Percentiles rank a stretch among this genome's conserved stretches.
Evolutionary conservation across 2,329 filamentous ascomycete genomes (phyloP).

Genomic region (Aspergillus neotritici): DNA sequence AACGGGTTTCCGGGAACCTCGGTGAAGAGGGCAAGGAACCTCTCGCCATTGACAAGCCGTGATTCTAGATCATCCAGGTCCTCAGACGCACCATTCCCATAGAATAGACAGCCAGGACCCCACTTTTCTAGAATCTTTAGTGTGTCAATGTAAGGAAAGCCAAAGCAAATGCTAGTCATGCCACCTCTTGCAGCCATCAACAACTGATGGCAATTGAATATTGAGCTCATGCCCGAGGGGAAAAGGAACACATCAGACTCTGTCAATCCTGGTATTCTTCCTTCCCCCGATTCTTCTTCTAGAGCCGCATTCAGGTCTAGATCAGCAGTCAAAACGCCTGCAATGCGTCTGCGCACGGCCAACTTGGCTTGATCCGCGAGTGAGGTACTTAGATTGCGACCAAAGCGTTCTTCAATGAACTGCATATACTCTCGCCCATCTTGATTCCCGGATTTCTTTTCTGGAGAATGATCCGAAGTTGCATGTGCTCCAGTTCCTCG

Average conservation of each 20-base stretch:
- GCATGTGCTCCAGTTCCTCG: constrained; percentile 31
- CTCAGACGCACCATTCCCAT: constrained; percentile 68
- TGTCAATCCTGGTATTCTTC: constrained; percentile 53
- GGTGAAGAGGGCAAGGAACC: constrained; percentile 78
- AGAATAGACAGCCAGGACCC: constrained; percentile 81
- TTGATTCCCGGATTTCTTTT: constrained; percentile 19
- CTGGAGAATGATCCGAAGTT: constrained; percentile 28
- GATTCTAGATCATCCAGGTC: constrained; percentile 80
- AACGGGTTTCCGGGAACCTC: constrained; percentile 94
- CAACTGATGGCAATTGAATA: constrained; percentile 78
- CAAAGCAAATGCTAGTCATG: constrained; percentile 78
- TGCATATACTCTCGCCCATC: constrained; percentile 62
- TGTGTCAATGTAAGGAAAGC: constrained; percentile 97
- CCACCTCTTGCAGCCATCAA: constrained; percentile 60
- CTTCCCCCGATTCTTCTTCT: constrained; percentile 33
- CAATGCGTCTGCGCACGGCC: constrained; percentile 80
- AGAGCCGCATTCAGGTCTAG: constrained; percentile 59
- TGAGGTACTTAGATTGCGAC: constrained; percentile 76
- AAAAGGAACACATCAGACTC: constrained; percentile 87
- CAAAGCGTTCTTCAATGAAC: constrained; percentile 92
- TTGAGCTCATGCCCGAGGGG: constrained; percentile 89
- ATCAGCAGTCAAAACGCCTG: constrained; percentile 72
- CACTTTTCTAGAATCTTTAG: constrained; percentile 94
- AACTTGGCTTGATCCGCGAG: constrained; percentile 76
- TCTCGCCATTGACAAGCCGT: constrained; percentile 65